Percentiles rank a stretch among this genome's conserved stretches.
Evolutionary conservation across 2,329 filamentous ascomycete genomes (phyloP).

Genomic region (Diaporthe australafricana): DNA sequence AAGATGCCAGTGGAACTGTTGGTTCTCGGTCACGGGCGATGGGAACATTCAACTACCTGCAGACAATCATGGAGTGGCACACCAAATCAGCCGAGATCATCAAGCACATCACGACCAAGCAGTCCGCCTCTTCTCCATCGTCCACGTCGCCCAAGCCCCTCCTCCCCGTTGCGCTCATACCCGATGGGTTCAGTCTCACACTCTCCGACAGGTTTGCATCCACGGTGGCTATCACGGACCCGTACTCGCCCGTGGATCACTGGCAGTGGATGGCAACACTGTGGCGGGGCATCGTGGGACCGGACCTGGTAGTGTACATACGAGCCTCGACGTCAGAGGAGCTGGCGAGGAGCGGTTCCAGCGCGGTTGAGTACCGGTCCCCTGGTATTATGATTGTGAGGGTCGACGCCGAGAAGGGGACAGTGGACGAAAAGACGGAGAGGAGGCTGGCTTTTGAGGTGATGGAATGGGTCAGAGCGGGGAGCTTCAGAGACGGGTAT

Average conservation of each 20-base stretch:
- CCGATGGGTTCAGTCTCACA: conserved; percentile 82
- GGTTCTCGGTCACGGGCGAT: not conserved
- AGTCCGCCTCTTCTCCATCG: conserved; percentile 30
- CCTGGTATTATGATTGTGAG: conserved; percentile 67
- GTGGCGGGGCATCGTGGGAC: conserved; percentile 87
- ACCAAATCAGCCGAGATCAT: conserved; percentile 78
- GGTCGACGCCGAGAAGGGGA: conserved; percentile 52
- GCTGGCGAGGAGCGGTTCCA: conserved; percentile 50
- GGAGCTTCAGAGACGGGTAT: conserved; percentile 52
- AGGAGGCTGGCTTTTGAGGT: conserved; percentile 88
- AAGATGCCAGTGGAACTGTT: not conserved
- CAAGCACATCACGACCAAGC: conserved; percentile 55
- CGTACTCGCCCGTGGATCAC: conserved; percentile 86
- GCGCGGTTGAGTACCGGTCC: conserved; percentile 67
- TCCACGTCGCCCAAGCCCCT: conserved; percentile 38
- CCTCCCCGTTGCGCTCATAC: conserved; percentile 80
- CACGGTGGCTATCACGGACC: conserved; percentile 78
- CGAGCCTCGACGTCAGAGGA: conserved; percentile 51
- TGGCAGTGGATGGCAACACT: conserved; percentile 98
- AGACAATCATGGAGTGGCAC: conserved; percentile 80
- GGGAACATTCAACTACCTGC: conserved; percentile 65
- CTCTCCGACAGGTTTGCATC: conserved; percentile 81
- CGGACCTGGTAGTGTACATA: conserved; percentile 82
- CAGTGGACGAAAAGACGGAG: conserved; percentile 75
- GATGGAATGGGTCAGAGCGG: conserved; percentile 78